phyloP scores from a whole-genome alignment of 2,329 filamentous ascomycete genomes.

The Cercospora nicotianae region DNA sequence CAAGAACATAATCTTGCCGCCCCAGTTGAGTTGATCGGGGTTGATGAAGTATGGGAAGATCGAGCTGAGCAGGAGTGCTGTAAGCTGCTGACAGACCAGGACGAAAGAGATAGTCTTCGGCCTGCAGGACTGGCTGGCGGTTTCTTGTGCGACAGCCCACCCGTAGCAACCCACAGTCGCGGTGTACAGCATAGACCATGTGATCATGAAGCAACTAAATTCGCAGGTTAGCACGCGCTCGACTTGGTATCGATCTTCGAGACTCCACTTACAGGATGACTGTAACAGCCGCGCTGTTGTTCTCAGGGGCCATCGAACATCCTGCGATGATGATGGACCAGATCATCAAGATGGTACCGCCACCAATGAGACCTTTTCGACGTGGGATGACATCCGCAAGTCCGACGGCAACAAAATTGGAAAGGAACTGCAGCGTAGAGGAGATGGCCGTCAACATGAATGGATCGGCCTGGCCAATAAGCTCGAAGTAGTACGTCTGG shows the following conservation, averaged over 20 bases:
- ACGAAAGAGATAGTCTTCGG: slow-evolving; percentile 34
- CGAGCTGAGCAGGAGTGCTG: slow-evolving; percentile 40
- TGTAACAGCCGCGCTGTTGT: slow-evolving; percentile 28
- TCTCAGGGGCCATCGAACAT: slow-evolving; percentile 26
- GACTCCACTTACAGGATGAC: slow-evolving; percentile 21
- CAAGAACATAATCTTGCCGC: slow-evolving; percentile 43
- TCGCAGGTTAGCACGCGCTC: neutral
- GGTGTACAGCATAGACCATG: slow-evolving; percentile 33
- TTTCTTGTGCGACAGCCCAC: slow-evolving; percentile 33
- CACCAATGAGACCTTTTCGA: slow-evolving; percentile 29
- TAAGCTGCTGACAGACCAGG: slow-evolving; percentile 38
- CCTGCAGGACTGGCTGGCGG: slow-evolving; percentile 28
- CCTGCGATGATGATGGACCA: slow-evolving; percentile 31
- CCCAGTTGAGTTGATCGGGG: slow-evolving; percentile 44
- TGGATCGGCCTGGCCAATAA: slow-evolving; percentile 30
- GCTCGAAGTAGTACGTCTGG: slow-evolving; percentile 31
- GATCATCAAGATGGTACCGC: slow-evolving; percentile 29
- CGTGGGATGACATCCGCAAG: slow-evolving; percentile 29
- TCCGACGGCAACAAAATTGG: slow-evolving; percentile 29
- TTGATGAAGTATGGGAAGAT: slow-evolving; percentile 45
- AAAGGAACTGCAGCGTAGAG: slow-evolving; percentile 28
- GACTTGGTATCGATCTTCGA: neutral
- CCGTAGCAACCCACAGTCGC: slow-evolving; percentile 32
- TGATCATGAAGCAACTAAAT: slow-evolving; percentile 30
- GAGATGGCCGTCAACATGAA: slow-evolving; percentile 31